These are phyloP conservation scores for Ettlia oleoabundans DNA, from an alignment of 139 green algal species.

Conservation along the genomic window DNA sequence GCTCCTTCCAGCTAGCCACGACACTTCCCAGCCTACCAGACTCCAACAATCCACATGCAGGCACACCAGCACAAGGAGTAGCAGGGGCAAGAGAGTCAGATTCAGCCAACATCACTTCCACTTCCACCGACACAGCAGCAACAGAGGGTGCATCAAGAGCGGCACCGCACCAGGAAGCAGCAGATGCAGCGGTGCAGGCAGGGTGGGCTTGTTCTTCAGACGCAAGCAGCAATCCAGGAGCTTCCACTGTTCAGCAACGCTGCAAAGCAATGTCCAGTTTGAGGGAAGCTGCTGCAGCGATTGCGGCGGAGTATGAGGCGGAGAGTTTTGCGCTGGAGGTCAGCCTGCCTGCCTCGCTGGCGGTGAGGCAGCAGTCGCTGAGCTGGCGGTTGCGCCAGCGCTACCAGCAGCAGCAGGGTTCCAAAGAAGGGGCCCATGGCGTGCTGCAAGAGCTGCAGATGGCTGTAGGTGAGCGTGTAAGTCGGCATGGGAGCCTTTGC, in stretches of 20 bases:
- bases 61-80: too few species aligned
- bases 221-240: neutral
- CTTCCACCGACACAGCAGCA: too few species aligned
- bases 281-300: neutral
- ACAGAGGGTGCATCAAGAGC: too few species aligned
- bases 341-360: slow-evolving; percentile 22
- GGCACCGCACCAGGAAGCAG: neutral
- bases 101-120: too few species aligned
- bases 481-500: neutral
- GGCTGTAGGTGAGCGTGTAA: neutral
- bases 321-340: slow-evolving; percentile 29
- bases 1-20: neutral
- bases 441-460: neutral
- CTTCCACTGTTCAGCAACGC: neutral
- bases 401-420: neutral
- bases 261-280: neutral
- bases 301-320: slow-evolving; percentile 6
- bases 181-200: neutral
- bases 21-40: neutral
- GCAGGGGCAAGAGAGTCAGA: too few species aligned
- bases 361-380: slow-evolving; percentile 29
- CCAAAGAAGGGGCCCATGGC: neutral
- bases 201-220: neutral
- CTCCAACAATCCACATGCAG: too few species aligned
- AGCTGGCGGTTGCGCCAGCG: slow-evolving; percentile 16